A percentile compares a stretch with the other conserved stretches of the same genome.
Conservation (phyloP, 2,329 filamentous ascomycete genomes). For the Raffaelea arxii region DNA sequence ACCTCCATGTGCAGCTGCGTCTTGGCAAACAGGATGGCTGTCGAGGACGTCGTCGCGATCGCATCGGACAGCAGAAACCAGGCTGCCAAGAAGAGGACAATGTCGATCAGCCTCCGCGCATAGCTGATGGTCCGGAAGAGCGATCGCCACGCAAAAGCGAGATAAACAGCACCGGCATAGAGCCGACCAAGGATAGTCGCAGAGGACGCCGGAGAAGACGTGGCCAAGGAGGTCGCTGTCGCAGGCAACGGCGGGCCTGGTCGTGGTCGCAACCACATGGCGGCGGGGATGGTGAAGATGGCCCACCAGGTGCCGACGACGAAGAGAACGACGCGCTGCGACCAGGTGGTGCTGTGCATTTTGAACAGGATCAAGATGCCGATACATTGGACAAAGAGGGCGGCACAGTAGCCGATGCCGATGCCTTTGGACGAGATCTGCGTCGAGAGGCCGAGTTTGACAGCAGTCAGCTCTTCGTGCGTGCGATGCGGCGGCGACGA, state of each 20-base stretch:
- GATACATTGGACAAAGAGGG: slow-evolving; percentile 72
- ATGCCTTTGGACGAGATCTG: slow-evolving; percentile 88
- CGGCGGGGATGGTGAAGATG: slow-evolving; percentile 78
- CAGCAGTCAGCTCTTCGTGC: slow-evolving; percentile 42
- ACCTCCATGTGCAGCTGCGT: slow-evolving; percentile 84
- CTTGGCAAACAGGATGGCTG: slow-evolving; percentile 91
- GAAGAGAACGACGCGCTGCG: slow-evolving; percentile 78
- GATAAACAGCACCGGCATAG: slow-evolving; percentile 39
- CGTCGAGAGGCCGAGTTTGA: slow-evolving; percentile 73
- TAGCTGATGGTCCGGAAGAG: slow-evolving; percentile 71
- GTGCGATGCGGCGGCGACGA: neutral
- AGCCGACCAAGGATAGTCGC: slow-evolving; percentile 13
- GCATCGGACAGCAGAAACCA: slow-evolving; percentile 96
- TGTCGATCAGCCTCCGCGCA: slow-evolving; percentile 62
- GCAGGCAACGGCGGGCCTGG: slow-evolving; percentile 70
- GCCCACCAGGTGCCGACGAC: slow-evolving; percentile 90
- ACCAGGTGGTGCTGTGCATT: slow-evolving; percentile 70
- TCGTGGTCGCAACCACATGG: slow-evolving; percentile 76
- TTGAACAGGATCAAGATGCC: slow-evolving; percentile 67
- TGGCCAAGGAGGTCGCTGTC: slow-evolving; percentile 14
- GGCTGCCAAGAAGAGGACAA: slow-evolving; percentile 69
- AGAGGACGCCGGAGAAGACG: slow-evolving; percentile 16
- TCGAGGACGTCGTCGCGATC: slow-evolving; percentile 88
- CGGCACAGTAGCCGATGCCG: slow-evolving; percentile 85
- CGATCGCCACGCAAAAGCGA: slow-evolving; percentile 76